Base-by-base conservation (phyloP, 805 yeast species). In the Schwanniomyces occidentalis region DNA sequence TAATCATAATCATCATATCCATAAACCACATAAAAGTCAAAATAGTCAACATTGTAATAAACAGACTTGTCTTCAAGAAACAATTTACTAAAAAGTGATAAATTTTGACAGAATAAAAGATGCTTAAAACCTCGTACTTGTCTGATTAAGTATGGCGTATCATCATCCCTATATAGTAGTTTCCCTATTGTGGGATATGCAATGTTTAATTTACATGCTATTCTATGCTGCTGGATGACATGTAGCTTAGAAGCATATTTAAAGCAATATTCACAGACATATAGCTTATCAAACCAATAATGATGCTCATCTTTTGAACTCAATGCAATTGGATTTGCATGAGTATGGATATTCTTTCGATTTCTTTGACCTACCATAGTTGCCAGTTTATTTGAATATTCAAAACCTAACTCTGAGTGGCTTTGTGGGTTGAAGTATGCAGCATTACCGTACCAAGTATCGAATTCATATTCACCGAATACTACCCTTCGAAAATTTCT, bases 41-140 rank as follows among this genome's bases (percentile, higher is more conserved):
- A 91, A 36, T 76, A 74, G 23, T 85, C 90, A 3, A 88, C 78
- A 23, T 80, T 75, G 61, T 84, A 91, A 57, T 80, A 87, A 20
- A 91, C 82, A 0, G 95, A 86, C 60, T 93, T 93, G 55, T 86
- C 88, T 42, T 89, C 96, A 6, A 93, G 71, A 50, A 87, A 93
- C 24, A 93, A 73, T 59, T 90, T 88, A 0, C 95, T 93, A 56
- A 91, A 82, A 5, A 93, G 67, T 41, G 91, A 80, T 39, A 93
- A 58, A 46, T 86, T 81, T 55, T 91, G 98, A 44, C 95, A 79
- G 45, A 81, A 88, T 16, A 88, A 57, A 36, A 70, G 65, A 47
- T 83, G 77, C 26, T 73, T 68, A 7, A 69, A 65, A 1, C 95
- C 95, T 46, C 78, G 75, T 2, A 91, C 78, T 44, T 77, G 76